Conservation (phyloP, 371 early-diverging fungal genomes). For the Mucor indicus region DNA sequence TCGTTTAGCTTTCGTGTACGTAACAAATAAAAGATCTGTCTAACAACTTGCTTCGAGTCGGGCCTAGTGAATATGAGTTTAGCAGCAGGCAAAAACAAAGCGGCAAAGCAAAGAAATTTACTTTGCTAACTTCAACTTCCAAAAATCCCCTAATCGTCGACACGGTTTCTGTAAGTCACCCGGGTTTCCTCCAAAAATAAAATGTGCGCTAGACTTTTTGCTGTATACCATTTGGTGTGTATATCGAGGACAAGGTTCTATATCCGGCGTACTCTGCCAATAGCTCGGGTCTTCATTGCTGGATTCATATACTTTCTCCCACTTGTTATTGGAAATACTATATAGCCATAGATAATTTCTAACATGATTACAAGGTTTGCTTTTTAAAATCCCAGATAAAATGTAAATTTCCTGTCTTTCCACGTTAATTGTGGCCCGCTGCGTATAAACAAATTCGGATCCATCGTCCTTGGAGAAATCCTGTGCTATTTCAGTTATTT, state of each 20-base stretch:
- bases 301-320: constrained; percentile 75
- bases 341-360: constrained; percentile 76
- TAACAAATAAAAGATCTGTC: constrained; percentile 62
- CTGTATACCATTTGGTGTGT: constrained; percentile 87
- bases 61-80: constrained; percentile 53
- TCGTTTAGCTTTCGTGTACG: constrained; percentile 69
- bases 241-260: constrained; percentile 79
- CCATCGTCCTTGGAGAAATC: constrained; percentile 72
- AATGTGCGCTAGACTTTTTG: constrained; percentile 54
- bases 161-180: constrained; percentile 55
- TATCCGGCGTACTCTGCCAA: constrained; percentile 11
- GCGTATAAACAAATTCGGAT: constrained; percentile 79
- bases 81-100: constrained; percentile 18
- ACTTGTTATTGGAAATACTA: constrained; percentile 51
- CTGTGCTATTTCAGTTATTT: constrained; percentile 67
- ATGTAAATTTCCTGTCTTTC: constrained; percentile 80
- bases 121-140: constrained; percentile 76
- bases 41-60: constrained; percentile 52
- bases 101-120: constrained; percentile 19
- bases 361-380: constrained; percentile 55
- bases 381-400: constrained; percentile 55
- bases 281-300: constrained; percentile 35
- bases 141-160: constrained; percentile 81
- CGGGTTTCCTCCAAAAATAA: constrained; percentile 92
- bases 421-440: constrained; percentile 79